These are phyloP conservation scores for Kwoniella sp. DNA, from an alignment of 768 basidiomycete genomes.

Conservation along the genomic window DNA sequence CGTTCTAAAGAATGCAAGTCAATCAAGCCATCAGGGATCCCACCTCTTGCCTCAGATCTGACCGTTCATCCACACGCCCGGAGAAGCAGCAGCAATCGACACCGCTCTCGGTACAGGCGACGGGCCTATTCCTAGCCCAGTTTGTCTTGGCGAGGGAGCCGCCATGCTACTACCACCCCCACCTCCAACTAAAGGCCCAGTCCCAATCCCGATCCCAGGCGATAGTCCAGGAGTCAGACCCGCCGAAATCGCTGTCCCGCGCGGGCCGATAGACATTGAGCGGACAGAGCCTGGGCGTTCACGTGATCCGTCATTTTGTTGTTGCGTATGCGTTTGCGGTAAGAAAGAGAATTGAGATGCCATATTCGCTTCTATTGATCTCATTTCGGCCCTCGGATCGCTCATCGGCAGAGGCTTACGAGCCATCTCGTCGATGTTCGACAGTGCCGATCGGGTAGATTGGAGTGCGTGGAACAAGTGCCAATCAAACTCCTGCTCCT, in stretches of 20 bases:
- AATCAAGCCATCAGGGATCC: too few relatives aligned
- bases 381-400: conserved; percentile 31
- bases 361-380: conserved; percentile 26
- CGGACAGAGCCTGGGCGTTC: background rate
- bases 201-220: background rate
- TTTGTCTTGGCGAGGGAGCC: background rate
- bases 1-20: too few relatives aligned
- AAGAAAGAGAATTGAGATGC: conserved; percentile 8
- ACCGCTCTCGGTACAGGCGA: background rate
- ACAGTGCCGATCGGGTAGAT: conserved; percentile 28
- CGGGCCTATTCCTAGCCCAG: background rate
- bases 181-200: background rate
- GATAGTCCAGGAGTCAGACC: conserved; percentile 4
- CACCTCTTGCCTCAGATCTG: background rate
- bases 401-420: background rate
- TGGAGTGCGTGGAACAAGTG: conserved; percentile 39
- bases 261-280: background rate
- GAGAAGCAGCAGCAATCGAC: background rate
- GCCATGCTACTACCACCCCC: background rate
- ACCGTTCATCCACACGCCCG: background rate
- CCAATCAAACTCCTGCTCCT: conserved; percentile 28
- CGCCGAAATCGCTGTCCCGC: background rate
- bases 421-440: conserved; percentile 23
- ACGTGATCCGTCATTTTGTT: background rate
- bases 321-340: background rate